A percentile compares a stretch with the other conserved stretches of the same genome.
Evolutionary conservation across 2,329 filamentous ascomycete species (phyloP).

Genomic region (Arthrobotrys iridis): DNA sequence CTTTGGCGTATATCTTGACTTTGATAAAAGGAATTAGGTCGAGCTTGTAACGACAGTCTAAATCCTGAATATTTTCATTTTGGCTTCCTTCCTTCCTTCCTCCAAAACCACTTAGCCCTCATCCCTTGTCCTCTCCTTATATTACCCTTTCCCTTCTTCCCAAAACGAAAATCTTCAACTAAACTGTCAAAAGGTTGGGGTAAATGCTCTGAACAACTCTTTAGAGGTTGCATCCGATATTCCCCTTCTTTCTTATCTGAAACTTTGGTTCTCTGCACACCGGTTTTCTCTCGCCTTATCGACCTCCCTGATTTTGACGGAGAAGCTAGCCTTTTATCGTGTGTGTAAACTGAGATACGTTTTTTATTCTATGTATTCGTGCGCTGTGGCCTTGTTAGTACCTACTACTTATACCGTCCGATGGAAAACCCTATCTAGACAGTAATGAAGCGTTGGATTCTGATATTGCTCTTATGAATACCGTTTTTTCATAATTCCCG

Average conservation of each 20-base stretch:
- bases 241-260: no score
- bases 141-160: neutral
- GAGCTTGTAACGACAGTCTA: constrained; percentile 33
- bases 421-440: constrained; percentile 41
- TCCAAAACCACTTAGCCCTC: neutral
- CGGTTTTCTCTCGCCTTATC: no score
- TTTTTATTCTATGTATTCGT: neutral
- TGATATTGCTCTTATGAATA: neutral
- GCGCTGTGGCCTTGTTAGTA: constrained; percentile 13
- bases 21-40: neutral
- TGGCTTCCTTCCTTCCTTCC: neutral
- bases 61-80: constrained; percentile 26
- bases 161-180: constrained; percentile 1
- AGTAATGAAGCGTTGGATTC: constrained; percentile 49
- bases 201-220: no score
- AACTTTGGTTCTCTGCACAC: no score
- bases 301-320: no score
- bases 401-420: constrained; percentile 28
- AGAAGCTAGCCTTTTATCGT: no score
- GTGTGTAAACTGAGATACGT: constrained; percentile 1
- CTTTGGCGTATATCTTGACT: neutral
- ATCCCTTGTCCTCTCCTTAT: neutral
- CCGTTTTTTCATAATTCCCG: neutral
- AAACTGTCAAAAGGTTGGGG: neutral
- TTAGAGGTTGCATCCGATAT: no score